Percentiles rank a stretch among this genome's conserved stretches.
These are phyloP conservation scores for Trichomonas tenax DNA, from an alignment of 208 protist genomes.

Conservation along the genomic window DNA sequence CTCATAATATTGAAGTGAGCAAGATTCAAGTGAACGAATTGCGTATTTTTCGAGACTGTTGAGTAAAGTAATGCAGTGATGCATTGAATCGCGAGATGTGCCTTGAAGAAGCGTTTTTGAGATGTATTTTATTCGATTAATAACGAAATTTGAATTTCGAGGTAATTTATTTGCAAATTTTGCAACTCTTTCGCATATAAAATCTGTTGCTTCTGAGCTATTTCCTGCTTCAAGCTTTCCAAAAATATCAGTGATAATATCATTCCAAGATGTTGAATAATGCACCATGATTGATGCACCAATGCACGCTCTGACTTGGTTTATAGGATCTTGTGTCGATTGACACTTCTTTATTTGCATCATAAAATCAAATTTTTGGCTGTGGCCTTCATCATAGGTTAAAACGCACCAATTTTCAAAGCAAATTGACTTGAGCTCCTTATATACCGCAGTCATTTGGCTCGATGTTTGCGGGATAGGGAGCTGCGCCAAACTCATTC, in stretches of 20 bases:
- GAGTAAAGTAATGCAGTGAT: background rate
- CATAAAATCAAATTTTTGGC: background rate
- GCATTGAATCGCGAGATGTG: background rate
- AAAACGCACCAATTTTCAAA: slow-evolving; percentile 22
- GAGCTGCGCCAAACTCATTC: background rate
- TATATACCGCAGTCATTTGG: background rate
- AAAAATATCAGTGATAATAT: background rate
- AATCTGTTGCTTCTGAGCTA: background rate
- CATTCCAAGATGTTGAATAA: background rate
- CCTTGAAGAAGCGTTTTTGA: background rate
- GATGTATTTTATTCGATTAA: background rate
- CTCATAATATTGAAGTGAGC: background rate
- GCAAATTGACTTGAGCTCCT: background rate
- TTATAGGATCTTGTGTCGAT: background rate
- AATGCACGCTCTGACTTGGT: background rate
- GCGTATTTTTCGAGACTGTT: background rate
- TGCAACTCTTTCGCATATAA: background rate
- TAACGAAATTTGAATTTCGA: background rate
- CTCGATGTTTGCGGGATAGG: background rate
- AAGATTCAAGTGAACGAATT: background rate
- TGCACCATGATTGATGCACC: background rate
- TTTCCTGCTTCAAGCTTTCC: background rate
- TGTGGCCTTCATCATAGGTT: background rate
- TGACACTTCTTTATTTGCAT: background rate
- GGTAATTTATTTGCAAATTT: background rate